phyloP scores from a whole-genome alignment of 1,139 yeast genomes.

The Suhomyces terraborum region DNA sequence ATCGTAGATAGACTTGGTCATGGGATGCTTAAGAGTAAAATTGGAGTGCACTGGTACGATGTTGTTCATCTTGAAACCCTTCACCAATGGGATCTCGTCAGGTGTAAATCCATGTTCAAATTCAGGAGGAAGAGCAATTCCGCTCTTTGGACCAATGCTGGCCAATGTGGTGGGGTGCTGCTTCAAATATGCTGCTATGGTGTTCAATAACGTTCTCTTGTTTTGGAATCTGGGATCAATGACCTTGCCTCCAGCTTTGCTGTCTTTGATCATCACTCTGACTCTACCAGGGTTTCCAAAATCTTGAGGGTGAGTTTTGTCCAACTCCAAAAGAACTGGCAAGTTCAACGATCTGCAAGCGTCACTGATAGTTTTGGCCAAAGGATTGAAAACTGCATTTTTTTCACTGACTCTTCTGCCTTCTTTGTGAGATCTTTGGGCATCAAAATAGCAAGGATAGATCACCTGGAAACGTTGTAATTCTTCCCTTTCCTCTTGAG shows the following conservation, averaged over 20 bases:
- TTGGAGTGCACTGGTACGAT: constrained; percentile 85
- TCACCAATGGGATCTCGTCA: constrained; percentile 70
- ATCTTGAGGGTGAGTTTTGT: constrained; percentile 93
- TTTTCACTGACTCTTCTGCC: constrained; percentile 78
- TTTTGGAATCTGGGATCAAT: constrained; percentile 45
- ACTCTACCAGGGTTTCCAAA: constrained; percentile 97
- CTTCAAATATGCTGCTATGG: constrained; percentile 63
- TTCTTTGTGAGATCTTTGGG: constrained; percentile 67
- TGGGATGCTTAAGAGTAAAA: constrained; percentile 80
- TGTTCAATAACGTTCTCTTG: constrained; percentile 67
- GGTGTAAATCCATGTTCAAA: constrained; percentile 54
- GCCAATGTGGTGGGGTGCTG: constrained; percentile 70
- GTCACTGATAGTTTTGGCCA: constrained; percentile 80
- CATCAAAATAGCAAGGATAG: constrained; percentile 93
- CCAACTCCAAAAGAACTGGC: constrained; percentile 68
- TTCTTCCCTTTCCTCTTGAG: constrained; percentile 57
- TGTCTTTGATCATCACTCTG: constrained; percentile 60
- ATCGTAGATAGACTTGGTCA: constrained; percentile 71
- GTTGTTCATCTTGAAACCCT: constrained; percentile 81
- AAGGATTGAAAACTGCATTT: constrained; percentile 79
- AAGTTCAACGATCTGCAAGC: constrained; percentile 52
- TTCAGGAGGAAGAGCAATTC: constrained; percentile 65
- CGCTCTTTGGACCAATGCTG: constrained; percentile 53
- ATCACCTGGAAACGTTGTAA: constrained; percentile 69
- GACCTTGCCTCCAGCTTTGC: constrained; percentile 43